Base-by-base conservation (phyloP, 345 rosid species). In the Excoecaria cochinchinensis region DNA sequence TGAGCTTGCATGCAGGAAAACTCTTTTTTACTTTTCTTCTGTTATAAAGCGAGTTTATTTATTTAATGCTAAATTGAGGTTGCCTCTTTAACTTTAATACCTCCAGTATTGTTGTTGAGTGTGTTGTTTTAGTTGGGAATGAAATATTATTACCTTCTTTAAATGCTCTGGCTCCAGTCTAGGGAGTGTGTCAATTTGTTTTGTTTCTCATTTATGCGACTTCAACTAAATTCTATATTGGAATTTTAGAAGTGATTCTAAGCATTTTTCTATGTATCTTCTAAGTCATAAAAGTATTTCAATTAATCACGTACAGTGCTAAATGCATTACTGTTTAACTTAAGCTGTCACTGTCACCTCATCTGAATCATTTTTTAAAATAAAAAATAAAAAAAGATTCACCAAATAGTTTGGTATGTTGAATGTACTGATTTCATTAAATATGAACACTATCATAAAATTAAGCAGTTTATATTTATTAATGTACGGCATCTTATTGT, bases 1-100 rank as follows among this genome's bases (percentile, higher is more conserved):
- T 53, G 77, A 60, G 62, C 73, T 58, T 58, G 71, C 74, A 72
- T 65, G 51, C 56, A 24, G 24, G 22, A 24, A 62, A 76, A 31
- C 31, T 31, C 31, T 36, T 38, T 39, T 24, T 44, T 11, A 12
- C 71, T 39, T 40, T 65, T 73, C 68, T 57, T n/a, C 16, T 62
- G 70, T 64, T 79, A 19, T 3, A 44, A 74, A 60, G 57, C 61
- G 5, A 46, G 16, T 62, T 40, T 42, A 24, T 68, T 69, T 69
- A 58, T 68, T 72, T 25, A 74, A 61, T 60, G 50, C 68, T 47
- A 50, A 73, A 11, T 67, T 48, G 21, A 40, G 47, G 38, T 31
- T 38, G 61, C 55, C 51, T 47, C 57, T 36, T 58, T 42, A 51
- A 58, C 48, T 42, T 52, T 24, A 16, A 16, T 13, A 19, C 48